Evolutionary conservation across 495 filamentous ascomycete genomes (phyloP).

Genomic region (Annulohypoxylon moriforme): DNA sequence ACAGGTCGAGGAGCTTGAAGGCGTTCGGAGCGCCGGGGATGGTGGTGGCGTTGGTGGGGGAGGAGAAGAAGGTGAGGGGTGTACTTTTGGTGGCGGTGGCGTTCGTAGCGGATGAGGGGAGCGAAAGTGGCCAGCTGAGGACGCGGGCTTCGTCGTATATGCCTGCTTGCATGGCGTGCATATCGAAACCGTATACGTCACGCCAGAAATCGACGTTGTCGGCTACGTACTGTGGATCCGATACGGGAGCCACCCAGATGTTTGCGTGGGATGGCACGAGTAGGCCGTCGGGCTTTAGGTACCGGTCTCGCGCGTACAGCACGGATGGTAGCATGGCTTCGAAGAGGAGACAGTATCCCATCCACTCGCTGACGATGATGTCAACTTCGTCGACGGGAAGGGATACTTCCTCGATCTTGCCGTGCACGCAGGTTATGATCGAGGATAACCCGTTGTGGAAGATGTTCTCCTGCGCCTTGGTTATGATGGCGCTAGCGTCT

Average conservation of each 20-base stretch:
- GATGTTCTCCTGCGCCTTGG: constrained; percentile 93
- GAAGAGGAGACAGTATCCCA: constrained; percentile 99
- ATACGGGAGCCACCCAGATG: constrained; percentile 88
- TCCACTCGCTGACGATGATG: constrained; percentile 99
- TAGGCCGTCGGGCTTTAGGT: constrained; percentile 83
- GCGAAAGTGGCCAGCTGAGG: constrained; percentile 37
- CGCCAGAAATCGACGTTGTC: constrained; percentile 97
- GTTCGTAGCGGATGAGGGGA: not conserved
- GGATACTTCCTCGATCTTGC: constrained; percentile 94
- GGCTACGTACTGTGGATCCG: constrained; percentile 88
- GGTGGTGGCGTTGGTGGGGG: constrained; percentile 56
- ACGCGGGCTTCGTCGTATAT: constrained; percentile 88
- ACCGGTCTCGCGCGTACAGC: constrained; percentile 90
- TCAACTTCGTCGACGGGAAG: constrained; percentile 93
- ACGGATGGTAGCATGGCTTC: constrained; percentile 99
- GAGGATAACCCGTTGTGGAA: constrained; percentile 82
- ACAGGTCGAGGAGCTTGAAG: constrained; percentile 81
- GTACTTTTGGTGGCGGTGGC: not conserved
- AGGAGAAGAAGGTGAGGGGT: constrained; percentile 5
- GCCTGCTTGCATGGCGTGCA: constrained; percentile 85
- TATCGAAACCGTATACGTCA: constrained; percentile 98
- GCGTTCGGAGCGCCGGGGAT: constrained; percentile 82
- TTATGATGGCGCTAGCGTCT: constrained; percentile 96
- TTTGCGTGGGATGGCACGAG: constrained; percentile 93
- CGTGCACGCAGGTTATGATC: constrained; percentile 90